phyloP scores from a whole-genome alignment of 2,329 filamentous ascomycete genomes.

The Metarhizium humberi region DNA sequence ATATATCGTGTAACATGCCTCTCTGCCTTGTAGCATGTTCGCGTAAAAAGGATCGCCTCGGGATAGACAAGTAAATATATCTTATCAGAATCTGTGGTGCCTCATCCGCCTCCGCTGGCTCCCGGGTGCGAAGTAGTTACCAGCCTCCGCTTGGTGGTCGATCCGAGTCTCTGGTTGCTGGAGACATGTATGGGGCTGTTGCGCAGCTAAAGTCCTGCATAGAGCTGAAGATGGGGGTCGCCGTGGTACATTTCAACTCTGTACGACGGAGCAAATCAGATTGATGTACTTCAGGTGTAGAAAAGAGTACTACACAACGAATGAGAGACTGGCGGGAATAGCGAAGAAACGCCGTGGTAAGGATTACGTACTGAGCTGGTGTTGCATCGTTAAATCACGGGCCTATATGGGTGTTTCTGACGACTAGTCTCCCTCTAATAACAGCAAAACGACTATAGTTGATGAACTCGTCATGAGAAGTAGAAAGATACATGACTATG shows the following conservation, averaged over 20 bases:
- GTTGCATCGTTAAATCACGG: no score
- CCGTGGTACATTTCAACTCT: neutral
- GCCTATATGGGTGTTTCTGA: no score
- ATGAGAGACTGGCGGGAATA: no score
- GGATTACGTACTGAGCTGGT: no score
- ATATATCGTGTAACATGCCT: neutral
- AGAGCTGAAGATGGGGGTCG: neutral
- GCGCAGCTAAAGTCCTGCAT: neutral
- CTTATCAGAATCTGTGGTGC: neutral
- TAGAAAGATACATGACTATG: no score
- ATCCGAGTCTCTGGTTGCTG: neutral
- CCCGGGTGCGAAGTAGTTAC: neutral
- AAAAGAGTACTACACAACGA: no score
- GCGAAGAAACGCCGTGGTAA: no score
- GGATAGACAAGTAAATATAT: neutral
- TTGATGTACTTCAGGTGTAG: no score
- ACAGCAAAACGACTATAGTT: no score
- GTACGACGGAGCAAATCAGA: neutral
- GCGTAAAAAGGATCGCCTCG: neutral
- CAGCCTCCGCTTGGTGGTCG: neutral
- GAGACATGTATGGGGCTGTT: neutral
- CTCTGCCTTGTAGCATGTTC: neutral
- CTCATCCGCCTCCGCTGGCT: neutral
- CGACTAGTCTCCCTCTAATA: no score
- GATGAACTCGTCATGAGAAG: no score